Conservation (phyloP, 2,329 filamentous ascomycete species). For the Epichloe bromicola region DNA sequence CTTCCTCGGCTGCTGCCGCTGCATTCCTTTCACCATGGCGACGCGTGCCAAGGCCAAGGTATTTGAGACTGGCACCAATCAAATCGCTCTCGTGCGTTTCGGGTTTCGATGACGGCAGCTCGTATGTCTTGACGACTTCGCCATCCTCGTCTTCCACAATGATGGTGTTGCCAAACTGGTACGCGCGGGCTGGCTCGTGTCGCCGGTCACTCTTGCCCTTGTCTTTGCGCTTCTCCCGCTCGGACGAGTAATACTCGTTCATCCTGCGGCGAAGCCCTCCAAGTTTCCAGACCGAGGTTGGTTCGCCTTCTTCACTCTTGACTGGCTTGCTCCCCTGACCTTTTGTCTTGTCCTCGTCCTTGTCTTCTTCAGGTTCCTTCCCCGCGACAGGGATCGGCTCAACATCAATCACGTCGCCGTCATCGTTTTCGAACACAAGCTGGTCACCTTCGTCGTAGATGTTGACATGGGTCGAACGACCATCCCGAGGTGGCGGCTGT, state of each 20-base stretch:
- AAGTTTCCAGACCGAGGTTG: conserved; percentile 18
- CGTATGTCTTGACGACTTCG: conserved; percentile 75
- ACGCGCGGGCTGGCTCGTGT: conserved; percentile 65
- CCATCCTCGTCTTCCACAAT: conserved; percentile 81
- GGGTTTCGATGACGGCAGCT: conserved; percentile 46
- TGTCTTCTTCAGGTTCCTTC: not conserved
- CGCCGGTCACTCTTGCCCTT: conserved; percentile 48
- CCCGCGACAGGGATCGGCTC: conserved; percentile 20
- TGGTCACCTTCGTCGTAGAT: conserved; percentile 71
- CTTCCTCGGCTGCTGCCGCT: conserved; percentile 16
- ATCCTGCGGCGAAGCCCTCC: conserved; percentile 35
- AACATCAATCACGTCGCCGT: conserved; percentile 72
- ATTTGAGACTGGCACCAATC: conserved; percentile 35
- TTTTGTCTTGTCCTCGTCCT: conserved; percentile 1
- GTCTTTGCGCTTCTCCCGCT: conserved; percentile 48
- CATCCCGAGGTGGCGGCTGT: conserved; percentile 9
- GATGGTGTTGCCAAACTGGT: conserved; percentile 76
- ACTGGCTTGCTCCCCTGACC: not conserved
- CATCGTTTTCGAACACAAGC: conserved; percentile 69
- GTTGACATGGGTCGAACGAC: conserved; percentile 34
- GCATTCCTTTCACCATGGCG: conserved; percentile 27
- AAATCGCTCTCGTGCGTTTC: conserved; percentile 27
- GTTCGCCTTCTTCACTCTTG: conserved; percentile 3
- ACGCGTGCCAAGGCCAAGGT: conserved; percentile 38
- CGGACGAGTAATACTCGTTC: conserved; percentile 41